A percentile compares a stretch with the other conserved stretches of the same genome.
phyloP scores from a whole-genome alignment of 768 basidiomycete species.

The Cubamyces lactineus region DNA sequence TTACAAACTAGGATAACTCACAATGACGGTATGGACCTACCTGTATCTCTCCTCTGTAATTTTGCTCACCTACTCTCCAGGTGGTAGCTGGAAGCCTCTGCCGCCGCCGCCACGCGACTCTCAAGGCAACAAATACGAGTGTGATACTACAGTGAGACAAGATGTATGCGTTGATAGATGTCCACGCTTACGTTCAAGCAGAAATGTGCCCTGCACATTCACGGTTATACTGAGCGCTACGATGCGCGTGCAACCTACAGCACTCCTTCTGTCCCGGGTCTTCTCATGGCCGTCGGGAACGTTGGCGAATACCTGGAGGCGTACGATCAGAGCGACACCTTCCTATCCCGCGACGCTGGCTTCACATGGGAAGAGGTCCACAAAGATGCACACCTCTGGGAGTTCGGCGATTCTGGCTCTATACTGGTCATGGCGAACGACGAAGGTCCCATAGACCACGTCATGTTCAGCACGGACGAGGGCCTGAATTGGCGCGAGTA shows the following conservation, averaged over 20 bases:
- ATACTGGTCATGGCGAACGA: slow-evolving; percentile 94
- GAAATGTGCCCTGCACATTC: slow-evolving; percentile 88
- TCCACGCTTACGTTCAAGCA: slow-evolving; percentile 33
- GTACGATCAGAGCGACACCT: slow-evolving; percentile 91
- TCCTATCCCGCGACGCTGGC: slow-evolving; percentile 94
- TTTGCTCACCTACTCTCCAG: slow-evolving; percentile 40
- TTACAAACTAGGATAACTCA: slow-evolving; percentile 91
- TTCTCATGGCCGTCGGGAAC: slow-evolving; percentile 96
- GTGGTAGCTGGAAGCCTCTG: slow-evolving; percentile 86
- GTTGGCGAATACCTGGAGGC: slow-evolving; percentile 82
- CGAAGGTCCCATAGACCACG: slow-evolving; percentile 87
- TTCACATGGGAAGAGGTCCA: slow-evolving; percentile 99
- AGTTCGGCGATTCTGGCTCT: slow-evolving; percentile 97
- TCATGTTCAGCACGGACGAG: slow-evolving; percentile 89
- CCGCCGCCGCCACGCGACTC: slow-evolving; percentile 78
- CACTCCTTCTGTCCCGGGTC: slow-evolving; percentile 87
- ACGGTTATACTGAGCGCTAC: slow-evolving; percentile 92
- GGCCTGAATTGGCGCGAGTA: slow-evolving; percentile 89
- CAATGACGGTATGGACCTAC: slow-evolving; percentile 76
- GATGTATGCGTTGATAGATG: no score
- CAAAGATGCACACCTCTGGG: slow-evolving; percentile 98
- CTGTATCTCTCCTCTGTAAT: not conserved
- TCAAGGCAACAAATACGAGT: slow-evolving; percentile 69
- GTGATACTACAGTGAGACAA: slow-evolving; percentile 61
- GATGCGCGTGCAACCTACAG: slow-evolving; percentile 94